phyloP scores from a whole-genome alignment of 2,329 filamentous ascomycete genomes.

The Sodiomyces alkalinus region DNA sequence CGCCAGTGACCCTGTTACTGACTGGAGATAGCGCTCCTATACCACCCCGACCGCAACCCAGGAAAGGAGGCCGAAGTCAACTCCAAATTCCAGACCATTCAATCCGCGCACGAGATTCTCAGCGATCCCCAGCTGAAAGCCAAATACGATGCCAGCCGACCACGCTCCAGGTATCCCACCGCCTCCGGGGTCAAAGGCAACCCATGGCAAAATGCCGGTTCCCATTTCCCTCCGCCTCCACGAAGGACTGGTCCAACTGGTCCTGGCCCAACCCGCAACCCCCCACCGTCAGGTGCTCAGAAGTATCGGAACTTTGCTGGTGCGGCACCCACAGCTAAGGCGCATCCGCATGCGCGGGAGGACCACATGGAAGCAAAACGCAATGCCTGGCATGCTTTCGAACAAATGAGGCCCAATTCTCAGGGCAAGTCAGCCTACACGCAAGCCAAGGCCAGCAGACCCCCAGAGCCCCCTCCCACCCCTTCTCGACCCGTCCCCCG shows the following conservation, averaged over 20 bases:
- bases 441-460: conserved; percentile 12
- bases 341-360: conserved; percentile 14
- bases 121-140: conserved; percentile 32
- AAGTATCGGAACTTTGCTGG: conserved; percentile 29
- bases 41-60: conserved; percentile 79
- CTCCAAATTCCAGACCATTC: conserved; percentile 72
- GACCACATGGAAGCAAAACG: conserved; percentile 21
- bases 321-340: conserved; percentile 26
- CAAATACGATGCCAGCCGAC: conserved; percentile 36
- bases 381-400: conserved; percentile 25
- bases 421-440: conserved; percentile 17
- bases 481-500: conserved; percentile 25
- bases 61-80: conserved; percentile 68
- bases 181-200: conserved; percentile 42
- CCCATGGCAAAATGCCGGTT: conserved; percentile 35
- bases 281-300: conserved; percentile 23
- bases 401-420: conserved; percentile 18
- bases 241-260: too few relatives aligned
- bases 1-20: conserved; percentile 7
- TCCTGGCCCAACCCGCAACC: conserved; percentile 8
- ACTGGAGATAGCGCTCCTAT: conserved; percentile 53
- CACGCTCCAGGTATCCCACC: conserved; percentile 23
- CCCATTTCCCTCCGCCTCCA: conserved; percentile 35
- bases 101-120: conserved; percentile 68
- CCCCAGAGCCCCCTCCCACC: conserved; percentile 15